Evolutionary conservation across 2,329 filamentous ascomycete species (phyloP).

Genomic region (Chaetomium strumarium): DNA sequence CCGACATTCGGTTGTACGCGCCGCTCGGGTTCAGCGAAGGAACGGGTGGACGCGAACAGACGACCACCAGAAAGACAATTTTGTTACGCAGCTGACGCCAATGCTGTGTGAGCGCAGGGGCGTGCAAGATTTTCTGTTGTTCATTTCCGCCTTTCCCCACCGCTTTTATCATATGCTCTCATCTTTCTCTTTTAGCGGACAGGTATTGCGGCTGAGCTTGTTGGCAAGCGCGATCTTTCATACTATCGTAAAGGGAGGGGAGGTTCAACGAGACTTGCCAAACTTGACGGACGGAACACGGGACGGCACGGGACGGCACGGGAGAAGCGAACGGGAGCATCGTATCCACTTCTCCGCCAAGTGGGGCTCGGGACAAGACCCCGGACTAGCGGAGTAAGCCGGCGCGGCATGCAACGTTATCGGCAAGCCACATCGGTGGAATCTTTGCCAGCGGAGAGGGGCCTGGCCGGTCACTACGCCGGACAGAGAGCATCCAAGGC

Average conservation of each 20-base stretch:
- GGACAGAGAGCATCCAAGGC: not conserved
- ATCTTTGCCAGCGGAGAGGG: not conserved
- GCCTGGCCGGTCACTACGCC: not conserved
- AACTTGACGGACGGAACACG: slow-evolving; percentile 1
- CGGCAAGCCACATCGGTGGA: slow-evolving; percentile 1
- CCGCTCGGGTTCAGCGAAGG: not conserved
- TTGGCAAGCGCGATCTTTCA: not conserved
- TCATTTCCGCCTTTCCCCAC: not conserved
- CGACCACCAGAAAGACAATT: not conserved
- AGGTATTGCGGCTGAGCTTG: not conserved
- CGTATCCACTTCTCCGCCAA: slow-evolving; percentile 4
- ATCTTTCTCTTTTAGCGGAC: not conserved
- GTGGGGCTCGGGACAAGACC: not conserved
- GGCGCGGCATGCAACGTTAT: not conserved
- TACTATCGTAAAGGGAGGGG: not conserved
- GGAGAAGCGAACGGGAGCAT: slow-evolving; percentile 10
- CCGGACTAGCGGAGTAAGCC: not conserved
- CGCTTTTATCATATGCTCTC: not conserved
- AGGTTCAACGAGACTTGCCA: not conserved
- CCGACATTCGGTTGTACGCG: not conserved
- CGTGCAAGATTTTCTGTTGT: not conserved
- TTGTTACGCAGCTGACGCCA: not conserved
- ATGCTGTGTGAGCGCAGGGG: not conserved
- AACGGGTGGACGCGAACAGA: not conserved
- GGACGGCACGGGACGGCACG: slow-evolving; percentile 19